Evolutionary conservation across 1,284 basidiomycete species (phyloP).

Genomic region (Ceratobasidium sp.): DNA sequence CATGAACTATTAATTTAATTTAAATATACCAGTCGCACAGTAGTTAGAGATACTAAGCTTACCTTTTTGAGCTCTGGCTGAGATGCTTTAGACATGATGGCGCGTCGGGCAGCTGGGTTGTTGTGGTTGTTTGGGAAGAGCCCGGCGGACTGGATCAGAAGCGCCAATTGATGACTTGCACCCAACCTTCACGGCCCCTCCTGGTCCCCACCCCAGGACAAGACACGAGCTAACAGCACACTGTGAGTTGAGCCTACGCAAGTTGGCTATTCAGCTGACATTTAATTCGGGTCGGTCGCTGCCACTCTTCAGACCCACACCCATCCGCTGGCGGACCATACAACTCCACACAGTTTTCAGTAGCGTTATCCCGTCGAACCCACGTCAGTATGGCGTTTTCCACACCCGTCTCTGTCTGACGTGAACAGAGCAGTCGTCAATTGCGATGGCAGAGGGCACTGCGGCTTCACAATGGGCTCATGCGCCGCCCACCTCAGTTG

Average conservation of each 20-base stretch:
- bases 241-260: conserved; percentile 26
- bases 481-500: not conserved
- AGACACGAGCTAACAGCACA: conserved; percentile 1
- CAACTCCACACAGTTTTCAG: not conserved
- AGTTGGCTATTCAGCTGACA: conserved; percentile 7
- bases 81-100: conserved; percentile 83
- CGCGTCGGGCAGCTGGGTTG: conserved; percentile 44
- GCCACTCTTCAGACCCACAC: not conserved
- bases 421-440: not conserved
- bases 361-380: not conserved
- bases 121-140: conserved; percentile 34
- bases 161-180: conserved; percentile 28
- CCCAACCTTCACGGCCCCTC: conserved; percentile 16
- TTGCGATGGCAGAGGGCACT: conserved; percentile 31
- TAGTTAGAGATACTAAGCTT: not conserved
- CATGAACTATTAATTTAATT: conserved; percentile 96
- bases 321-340: conserved; percentile 30
- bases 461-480: conserved; percentile 30
- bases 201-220: conserved; percentile 23
- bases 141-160: conserved; percentile 13
- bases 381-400: conserved; percentile 19
- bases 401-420: conserved; percentile 1
- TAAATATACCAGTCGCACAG: conserved; percentile 38
- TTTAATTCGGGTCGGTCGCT: not conserved
- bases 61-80: conserved; percentile 96